Evolutionary conservation across 106 monocot genomes (phyloP).

Genomic region (Dioscorea zingiberensis): DNA sequence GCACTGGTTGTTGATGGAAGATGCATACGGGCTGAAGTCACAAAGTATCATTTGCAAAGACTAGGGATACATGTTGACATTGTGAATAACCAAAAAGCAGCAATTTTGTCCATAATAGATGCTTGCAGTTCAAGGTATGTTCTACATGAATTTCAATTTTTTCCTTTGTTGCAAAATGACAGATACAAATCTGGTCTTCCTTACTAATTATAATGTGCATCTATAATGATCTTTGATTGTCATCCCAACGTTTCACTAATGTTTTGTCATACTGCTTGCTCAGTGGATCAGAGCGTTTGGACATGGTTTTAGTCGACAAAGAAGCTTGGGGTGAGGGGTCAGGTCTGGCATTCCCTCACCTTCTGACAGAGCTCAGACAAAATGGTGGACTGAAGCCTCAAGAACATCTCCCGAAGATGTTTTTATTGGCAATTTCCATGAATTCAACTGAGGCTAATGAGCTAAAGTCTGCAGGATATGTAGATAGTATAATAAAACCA

Average conservation of each 20-base stretch:
- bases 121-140: constrained; percentile 43
- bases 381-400: constrained; percentile 19
- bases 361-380: constrained; percentile 27
- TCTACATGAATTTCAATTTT: neutral
- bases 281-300: constrained; percentile 18
- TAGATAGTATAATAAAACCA: constrained; percentile 66
- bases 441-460: constrained; percentile 31
- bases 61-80: constrained; percentile 28
- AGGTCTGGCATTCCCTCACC: constrained; percentile 38
- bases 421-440: constrained; percentile 60
- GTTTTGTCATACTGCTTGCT: constrained; percentile 11
- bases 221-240: neutral
- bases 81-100: constrained; percentile 21
- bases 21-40: constrained; percentile 51
- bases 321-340: constrained; percentile 12
- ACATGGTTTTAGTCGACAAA: no score
- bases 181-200: no score
- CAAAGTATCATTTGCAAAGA: constrained; percentile 11
- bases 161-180: neutral
- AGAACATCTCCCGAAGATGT: constrained; percentile 47
- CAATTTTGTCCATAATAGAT: constrained; percentile 40
- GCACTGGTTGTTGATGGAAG: constrained; percentile 65
- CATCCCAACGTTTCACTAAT: neutral
- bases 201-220: no score
- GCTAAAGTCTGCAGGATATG: constrained; percentile 42